Conservation (phyloP, 345 rosid species). For the Raphanus raphanistrum region DNA sequence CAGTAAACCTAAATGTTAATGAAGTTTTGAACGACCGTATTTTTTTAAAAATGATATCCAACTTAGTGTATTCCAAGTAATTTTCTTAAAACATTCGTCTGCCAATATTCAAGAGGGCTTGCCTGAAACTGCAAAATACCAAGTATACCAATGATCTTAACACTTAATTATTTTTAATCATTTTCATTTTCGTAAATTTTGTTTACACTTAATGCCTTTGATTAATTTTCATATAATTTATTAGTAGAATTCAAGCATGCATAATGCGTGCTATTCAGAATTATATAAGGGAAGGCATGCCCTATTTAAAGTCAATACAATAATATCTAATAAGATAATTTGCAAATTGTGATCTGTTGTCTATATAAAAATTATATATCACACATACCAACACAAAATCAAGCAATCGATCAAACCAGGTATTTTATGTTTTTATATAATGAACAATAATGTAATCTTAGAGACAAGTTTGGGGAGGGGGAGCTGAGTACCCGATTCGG, state of each 20-base stretch:
- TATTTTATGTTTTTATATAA: neutral
- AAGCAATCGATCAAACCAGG: conserved; percentile 8
- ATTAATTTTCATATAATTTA: neutral
- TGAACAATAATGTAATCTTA: conserved; percentile 4
- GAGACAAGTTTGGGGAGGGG: conserved; percentile 18
- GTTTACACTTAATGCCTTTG: neutral
- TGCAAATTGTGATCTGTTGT: neutral
- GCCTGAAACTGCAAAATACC: neutral
- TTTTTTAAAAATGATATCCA: no score
- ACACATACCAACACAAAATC: neutral
- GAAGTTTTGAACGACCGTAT: no score
- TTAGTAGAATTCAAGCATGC: neutral
- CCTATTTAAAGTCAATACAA: conserved; percentile 10
- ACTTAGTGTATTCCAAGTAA: no score
- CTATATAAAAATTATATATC: neutral
- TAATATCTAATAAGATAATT: conserved; percentile 15
- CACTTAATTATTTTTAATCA: neutral
- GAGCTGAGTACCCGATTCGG: neutral
- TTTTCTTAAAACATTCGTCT: no score
- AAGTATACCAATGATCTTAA: neutral
- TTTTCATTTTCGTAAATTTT: neutral
- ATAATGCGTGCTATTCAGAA: neutral
- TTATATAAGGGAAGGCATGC: neutral
- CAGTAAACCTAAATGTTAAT: no score
- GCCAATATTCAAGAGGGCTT: no score